Percentiles rank a stretch among this genome's conserved stretches.
Evolutionary conservation across 352 stramenopile species (phyloP).

Genomic region (Phytophthora nicotianae): DNA sequence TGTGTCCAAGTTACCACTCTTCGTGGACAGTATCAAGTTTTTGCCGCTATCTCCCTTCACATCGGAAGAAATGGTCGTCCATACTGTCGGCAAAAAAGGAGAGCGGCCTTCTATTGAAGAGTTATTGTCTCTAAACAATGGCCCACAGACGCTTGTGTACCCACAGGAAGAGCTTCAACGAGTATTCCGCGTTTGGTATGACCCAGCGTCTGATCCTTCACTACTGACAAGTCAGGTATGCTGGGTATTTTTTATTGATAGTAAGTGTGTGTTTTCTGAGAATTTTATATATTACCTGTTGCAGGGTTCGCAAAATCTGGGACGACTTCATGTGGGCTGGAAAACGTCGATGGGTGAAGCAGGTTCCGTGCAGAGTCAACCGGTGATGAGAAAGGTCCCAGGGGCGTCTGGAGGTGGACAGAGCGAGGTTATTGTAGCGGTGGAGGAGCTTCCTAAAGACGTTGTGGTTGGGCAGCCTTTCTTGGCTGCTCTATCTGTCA

Average conservation of each 20-base stretch:
- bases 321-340: slow-evolving; percentile 81
- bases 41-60: slow-evolving; percentile 63
- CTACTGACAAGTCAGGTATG: slow-evolving; percentile 43
- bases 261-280: neutral
- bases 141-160: slow-evolving; percentile 63
- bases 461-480: slow-evolving; percentile 62
- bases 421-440: slow-evolving; percentile 50
- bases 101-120: slow-evolving; percentile 24
- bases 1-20: slow-evolving; percentile 80
- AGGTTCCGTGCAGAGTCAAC: slow-evolving; percentile 81
- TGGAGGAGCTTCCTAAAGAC: slow-evolving; percentile 55
- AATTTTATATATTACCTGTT: neutral
- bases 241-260: neutral
- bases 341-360: slow-evolving; percentile 84
- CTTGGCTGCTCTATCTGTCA: slow-evolving; percentile 52
- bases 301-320: slow-evolving; percentile 67
- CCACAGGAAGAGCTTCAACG: slow-evolving; percentile 83
- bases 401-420: slow-evolving; percentile 13
- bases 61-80: slow-evolving; percentile 43
- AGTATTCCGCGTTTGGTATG: slow-evolving; percentile 64
- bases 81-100: slow-evolving; percentile 9
- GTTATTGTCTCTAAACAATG: slow-evolving; percentile 40
- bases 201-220: slow-evolving; percentile 42
- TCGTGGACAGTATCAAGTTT: slow-evolving; percentile 85
- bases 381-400: slow-evolving; percentile 64